These are phyloP conservation scores for Termitomyces sp. DNA, from an alignment of 768 basidiomycete species.

Conservation along the genomic window DNA sequence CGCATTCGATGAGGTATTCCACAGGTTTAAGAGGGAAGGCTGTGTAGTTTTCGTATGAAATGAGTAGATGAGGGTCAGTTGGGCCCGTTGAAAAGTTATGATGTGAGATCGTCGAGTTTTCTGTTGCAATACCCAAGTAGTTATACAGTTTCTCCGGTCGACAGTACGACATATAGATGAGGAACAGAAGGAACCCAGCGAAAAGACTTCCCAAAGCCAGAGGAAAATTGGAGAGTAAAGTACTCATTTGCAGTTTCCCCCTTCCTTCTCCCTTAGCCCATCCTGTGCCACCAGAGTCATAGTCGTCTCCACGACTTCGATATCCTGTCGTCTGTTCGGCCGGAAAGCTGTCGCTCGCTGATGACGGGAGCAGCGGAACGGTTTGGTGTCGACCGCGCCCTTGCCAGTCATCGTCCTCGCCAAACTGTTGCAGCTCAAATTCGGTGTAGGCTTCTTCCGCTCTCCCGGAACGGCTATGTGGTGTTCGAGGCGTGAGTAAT, in stretches of 20 bases:
- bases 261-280: constrained; percentile 17
- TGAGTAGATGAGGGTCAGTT: constrained; percentile 12
- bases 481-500: constrained; percentile 56
- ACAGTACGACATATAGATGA: constrained; percentile 49
- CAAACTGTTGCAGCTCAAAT: constrained; percentile 43
- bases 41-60: constrained; percentile 60
- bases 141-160: constrained; percentile 45
- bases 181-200: constrained; percentile 45
- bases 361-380: constrained; percentile 48
- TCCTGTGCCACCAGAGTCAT: constrained; percentile 15
- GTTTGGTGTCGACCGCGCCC: constrained; percentile 39
- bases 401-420: constrained; percentile 34
- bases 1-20: constrained; percentile 59
- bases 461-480: constrained; percentile 58
- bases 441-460: constrained; percentile 54
- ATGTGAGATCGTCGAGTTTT: constrained; percentile 16
- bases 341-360: constrained; percentile 39
- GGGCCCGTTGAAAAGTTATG: constrained; percentile 11
- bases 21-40: constrained; percentile 54
- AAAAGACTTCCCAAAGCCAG: constrained; percentile 45
- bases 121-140: constrained; percentile 37
- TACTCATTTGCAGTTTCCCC: constrained; percentile 20
- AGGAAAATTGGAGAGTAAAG: constrained; percentile 33
- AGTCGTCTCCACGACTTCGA: constrained; percentile 41
- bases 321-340: constrained; percentile 27